Evolutionary conservation across 129 eudicot species (phyloP), one percentile per base, ranked within the genome.

Genomic region (Tagetes patula): DNA sequence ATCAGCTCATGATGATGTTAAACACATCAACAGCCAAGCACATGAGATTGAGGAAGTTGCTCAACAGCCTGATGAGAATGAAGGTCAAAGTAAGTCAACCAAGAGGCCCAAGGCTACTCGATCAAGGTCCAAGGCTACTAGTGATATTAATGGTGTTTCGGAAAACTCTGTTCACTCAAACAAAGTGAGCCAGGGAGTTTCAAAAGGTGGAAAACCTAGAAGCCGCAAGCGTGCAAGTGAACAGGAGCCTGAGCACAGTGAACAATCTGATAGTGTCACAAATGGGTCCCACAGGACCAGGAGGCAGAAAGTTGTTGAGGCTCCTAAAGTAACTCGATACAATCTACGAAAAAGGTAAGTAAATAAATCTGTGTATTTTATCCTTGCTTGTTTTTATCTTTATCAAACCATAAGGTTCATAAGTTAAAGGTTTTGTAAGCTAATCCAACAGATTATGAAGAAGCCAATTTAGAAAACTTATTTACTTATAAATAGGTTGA

Each of bases 301-400:
- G 88, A 82, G 86, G 54, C 89, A 79, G 55, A 88, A 84, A 71
- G 82, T 81, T 78, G 81, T 70, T 34, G 80, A 34, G 82, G 73
- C 71, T 38, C 84, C 82, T 74, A 80, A 64, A 59, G 96, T 69
- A 72, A 78, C 65, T 33, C 86, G 99, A 5, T 95, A 95, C 84
- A 95, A 95, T 73, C 88, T 95, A 50, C 89, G 99, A 66, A 87
- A 80, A 67, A 82, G 50, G 96, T 87, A 83, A 81, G 89, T 77
- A 38, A 63, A 66, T 38, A 59, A 13, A 45, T 75, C 27, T 7
- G 3, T 63, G 40, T 30, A n/a, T 37, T 14, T 52, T 59, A 5
- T 61, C 13, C 43, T 68, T 14, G 6, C 6, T 59, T 20, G 40
- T 49, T 54, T 27, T 8, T 33, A 11, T 54, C 36, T 49, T 53